Evolutionary conservation across 1,284 basidiomycete genomes (phyloP).

Genomic region (Boletus smithii): DNA sequence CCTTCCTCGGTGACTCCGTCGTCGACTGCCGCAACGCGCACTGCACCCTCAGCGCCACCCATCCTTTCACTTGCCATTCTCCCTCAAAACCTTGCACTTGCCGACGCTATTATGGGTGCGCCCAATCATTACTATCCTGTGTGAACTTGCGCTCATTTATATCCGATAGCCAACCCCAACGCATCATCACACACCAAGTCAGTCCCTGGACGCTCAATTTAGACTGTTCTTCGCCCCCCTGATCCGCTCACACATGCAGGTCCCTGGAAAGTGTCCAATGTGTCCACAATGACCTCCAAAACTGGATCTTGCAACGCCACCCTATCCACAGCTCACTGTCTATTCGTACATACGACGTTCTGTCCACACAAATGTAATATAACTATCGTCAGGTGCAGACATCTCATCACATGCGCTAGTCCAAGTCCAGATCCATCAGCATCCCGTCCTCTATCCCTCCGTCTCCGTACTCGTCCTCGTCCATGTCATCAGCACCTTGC

Average conservation of each 20-base stretch:
- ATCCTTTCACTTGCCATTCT: conserved; percentile 46
- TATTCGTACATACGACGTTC: conserved; percentile 15
- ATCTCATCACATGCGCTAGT: conserved; percentile 3
- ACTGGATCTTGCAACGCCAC: no score
- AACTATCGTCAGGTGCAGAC: neutral
- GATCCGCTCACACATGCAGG: conserved; percentile 29
- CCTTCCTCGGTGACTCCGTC: conserved; percentile 45
- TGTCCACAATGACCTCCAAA: conserved; percentile 32
- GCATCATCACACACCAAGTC: conserved; percentile 36
- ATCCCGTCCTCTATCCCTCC: conserved; percentile 70
- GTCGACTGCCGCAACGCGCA: conserved; percentile 50
- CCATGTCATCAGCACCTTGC: conserved; percentile 46
- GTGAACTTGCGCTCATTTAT: conserved; percentile 15
- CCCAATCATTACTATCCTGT: neutral
- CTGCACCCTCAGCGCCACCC: conserved; percentile 49
- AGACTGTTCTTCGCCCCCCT: conserved; percentile 6
- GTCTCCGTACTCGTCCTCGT: conserved; percentile 56
- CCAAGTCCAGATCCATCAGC: conserved; percentile 57
- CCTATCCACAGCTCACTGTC: no score
- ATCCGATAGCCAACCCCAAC: conserved; percentile 33
- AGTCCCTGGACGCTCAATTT: conserved; percentile 15
- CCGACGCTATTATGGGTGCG: conserved; percentile 56
- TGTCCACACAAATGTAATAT: conserved; percentile 15
- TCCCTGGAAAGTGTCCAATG: conserved; percentile 40
- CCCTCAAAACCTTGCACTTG: conserved; percentile 44